These are phyloP conservation scores for Rhodosporidiobolus odoratus DNA, from an alignment of 768 basidiomycete genomes.

Conservation along the genomic window DNA sequence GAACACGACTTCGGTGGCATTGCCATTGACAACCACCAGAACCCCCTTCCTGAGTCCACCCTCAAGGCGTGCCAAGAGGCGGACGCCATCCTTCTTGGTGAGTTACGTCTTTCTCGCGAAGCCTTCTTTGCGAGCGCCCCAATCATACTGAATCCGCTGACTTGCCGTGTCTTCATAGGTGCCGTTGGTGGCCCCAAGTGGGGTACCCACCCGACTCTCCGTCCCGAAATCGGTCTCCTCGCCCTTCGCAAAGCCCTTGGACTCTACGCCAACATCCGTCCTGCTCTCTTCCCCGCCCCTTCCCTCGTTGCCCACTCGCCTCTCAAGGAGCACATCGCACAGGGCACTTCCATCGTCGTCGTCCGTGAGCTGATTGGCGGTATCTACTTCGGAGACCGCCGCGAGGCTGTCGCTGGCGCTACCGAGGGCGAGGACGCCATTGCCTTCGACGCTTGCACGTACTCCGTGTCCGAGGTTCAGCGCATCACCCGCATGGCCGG, in stretches of 20 bases:
- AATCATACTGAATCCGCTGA: neutral
- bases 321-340: slow-evolving; percentile 55
- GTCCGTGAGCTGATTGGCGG: slow-evolving; percentile 95
- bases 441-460: slow-evolving; percentile 90
- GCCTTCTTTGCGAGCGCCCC: neutral
- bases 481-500: slow-evolving; percentile 94
- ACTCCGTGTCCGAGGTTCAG: slow-evolving; percentile 83
- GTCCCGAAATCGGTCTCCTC: slow-evolving; percentile 88
- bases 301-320: slow-evolving; percentile 81
- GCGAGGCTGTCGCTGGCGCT: slow-evolving; percentile 64
- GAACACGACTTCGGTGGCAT: slow-evolving; percentile 80
- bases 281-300: slow-evolving; percentile 89
- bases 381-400: slow-evolving; percentile 86
- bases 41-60: slow-evolving; percentile 76
- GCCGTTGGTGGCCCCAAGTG: slow-evolving; percentile 99
- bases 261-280: slow-evolving; percentile 96
- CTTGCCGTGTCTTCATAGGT: slow-evolving; percentile 53
- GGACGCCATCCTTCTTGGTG: slow-evolving; percentile 93
- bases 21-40: slow-evolving; percentile 82
- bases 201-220: slow-evolving; percentile 79
- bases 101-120: neutral
- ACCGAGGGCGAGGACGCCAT: slow-evolving; percentile 53
- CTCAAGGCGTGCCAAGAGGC: slow-evolving; percentile 83
- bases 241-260: slow-evolving; percentile 83
- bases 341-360: slow-evolving; percentile 70